phyloP scores from a whole-genome alignment of 495 filamentous ascomycete species.

The Collariella sp. region DNA sequence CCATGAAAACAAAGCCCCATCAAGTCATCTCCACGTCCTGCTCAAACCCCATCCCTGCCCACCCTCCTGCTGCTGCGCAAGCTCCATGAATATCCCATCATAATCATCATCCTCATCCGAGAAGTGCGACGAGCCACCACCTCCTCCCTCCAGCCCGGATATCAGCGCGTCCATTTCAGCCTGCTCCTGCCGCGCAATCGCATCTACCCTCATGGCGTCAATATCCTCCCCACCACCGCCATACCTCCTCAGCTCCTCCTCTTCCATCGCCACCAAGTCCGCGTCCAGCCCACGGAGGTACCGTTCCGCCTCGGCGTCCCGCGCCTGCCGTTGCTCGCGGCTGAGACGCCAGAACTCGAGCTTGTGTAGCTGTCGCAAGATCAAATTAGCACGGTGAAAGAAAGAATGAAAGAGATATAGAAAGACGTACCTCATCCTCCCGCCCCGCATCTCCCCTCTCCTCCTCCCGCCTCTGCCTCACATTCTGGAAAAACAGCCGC shows the following conservation, averaged over 20 bases:
- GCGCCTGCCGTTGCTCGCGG: conserved; percentile 35
- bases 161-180: conserved; percentile 52
- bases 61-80: conserved; percentile 7
- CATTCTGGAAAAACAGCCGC: conserved; percentile 64
- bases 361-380: conserved; percentile 40
- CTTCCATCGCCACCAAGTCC: conserved; percentile 7
- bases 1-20: neutral
- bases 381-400: neutral
- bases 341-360: conserved; percentile 39
- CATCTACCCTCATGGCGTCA: conserved; percentile 37
- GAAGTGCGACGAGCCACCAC: conserved; percentile 14
- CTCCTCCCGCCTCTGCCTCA: conserved; percentile 57
- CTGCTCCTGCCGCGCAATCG: conserved; percentile 46
- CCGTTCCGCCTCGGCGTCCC: conserved; percentile 29
- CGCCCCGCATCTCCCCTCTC: conserved; percentile 57
- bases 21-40: conserved; percentile 30
- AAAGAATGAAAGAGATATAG: neutral
- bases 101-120: conserved; percentile 56
- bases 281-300: conserved; percentile 26
- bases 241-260: conserved; percentile 40
- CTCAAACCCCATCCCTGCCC: neutral
- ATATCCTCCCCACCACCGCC: conserved; percentile 28
- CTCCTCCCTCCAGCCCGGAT: conserved; percentile 14
- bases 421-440: conserved; percentile 65
- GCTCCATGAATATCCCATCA: conserved; percentile 51